Conservation (phyloP, 768 basidiomycete genomes). For the Lentinula boryana region DNA sequence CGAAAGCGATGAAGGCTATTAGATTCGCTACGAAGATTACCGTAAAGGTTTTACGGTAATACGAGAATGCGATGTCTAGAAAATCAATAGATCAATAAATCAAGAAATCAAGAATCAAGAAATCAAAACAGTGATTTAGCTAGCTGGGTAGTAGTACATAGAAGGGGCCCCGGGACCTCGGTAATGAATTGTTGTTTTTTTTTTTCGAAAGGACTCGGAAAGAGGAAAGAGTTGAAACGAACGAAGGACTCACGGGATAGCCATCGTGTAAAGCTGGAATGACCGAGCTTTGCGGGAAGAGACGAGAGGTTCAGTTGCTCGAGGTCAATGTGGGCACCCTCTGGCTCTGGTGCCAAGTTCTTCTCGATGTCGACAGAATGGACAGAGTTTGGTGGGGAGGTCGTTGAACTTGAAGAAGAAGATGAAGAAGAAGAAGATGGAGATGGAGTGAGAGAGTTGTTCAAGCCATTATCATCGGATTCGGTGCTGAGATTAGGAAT, state of each 20-base stretch:
- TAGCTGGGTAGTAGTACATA: too few relatives aligned
- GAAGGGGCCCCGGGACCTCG: too few relatives aligned
- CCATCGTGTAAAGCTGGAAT: slow-evolving; percentile 13
- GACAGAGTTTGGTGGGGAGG: neutral
- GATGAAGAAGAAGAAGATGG: too few relatives aligned
- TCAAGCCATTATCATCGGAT: too few relatives aligned
- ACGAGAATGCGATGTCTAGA: slow-evolving; percentile 19
- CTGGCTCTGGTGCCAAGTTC: neutral
- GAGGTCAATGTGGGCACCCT: too few relatives aligned
- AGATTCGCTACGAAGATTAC: slow-evolving; percentile 47
- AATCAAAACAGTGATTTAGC: too few relatives aligned
- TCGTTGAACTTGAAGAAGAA: too few relatives aligned
- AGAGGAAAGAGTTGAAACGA: neutral
- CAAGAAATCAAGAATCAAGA: too few relatives aligned
- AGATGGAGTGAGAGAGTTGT: neutral
- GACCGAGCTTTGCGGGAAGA: slow-evolving; percentile 13
- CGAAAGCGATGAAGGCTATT: slow-evolving; percentile 35
- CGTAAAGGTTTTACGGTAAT: slow-evolving; percentile 49
- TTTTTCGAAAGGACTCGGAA: too few relatives aligned
- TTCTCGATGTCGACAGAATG: slow-evolving; percentile 1
- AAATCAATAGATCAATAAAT: too few relatives aligned
- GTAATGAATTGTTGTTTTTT: too few relatives aligned
- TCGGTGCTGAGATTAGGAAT: neutral
- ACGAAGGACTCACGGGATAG: too few relatives aligned
- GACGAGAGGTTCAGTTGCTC: neutral